Conservation (phyloP, 805 yeast genomes). For the Ogataea nitratoaversa region DNA sequence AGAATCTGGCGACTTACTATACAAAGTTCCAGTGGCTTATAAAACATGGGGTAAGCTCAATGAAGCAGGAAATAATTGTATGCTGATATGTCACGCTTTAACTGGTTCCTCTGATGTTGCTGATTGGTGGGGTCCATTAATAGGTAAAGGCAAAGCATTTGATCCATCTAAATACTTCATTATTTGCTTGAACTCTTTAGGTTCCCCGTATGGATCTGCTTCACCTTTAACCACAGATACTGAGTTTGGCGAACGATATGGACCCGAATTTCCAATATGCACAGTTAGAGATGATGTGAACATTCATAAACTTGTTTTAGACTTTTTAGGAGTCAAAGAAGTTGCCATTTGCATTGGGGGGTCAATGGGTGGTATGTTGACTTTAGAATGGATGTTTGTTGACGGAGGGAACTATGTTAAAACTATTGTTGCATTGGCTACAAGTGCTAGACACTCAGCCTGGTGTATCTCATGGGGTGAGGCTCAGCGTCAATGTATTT, state of each 20-base stretch:
- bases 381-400: conserved; percentile 76
- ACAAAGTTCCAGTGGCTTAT: conserved; percentile 85
- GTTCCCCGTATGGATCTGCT: conserved; percentile 95
- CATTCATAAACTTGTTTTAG: conserved; percentile 73
- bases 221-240: conserved; percentile 84
- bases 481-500: conserved; percentile 94
- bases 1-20: conserved; percentile 76
- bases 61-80: conserved; percentile 61
- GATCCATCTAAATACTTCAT: conserved; percentile 87
- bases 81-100: conserved; percentile 93
- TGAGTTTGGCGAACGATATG: conserved; percentile 72
- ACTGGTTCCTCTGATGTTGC: conserved; percentile 94
- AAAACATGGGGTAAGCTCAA: conserved; percentile 93
- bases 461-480: conserved; percentile 99
- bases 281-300: conserved; percentile 91
- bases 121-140: conserved; percentile 98
- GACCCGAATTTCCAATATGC: conserved; percentile 92
- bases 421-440: conserved; percentile 78
- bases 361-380: conserved; percentile 98
- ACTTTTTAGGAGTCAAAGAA: conserved; percentile 70
- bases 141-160: conserved; percentile 82
- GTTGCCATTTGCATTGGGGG: conserved; percentile 92
- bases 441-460: conserved; percentile 91
- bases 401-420: conserved; percentile 62
- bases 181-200: conserved; percentile 86